Evolutionary conservation across 2,329 filamentous ascomycete genomes (phyloP), one percentile per base, ranked within the genome.

Genomic region (Ascochyta lentis): DNA sequence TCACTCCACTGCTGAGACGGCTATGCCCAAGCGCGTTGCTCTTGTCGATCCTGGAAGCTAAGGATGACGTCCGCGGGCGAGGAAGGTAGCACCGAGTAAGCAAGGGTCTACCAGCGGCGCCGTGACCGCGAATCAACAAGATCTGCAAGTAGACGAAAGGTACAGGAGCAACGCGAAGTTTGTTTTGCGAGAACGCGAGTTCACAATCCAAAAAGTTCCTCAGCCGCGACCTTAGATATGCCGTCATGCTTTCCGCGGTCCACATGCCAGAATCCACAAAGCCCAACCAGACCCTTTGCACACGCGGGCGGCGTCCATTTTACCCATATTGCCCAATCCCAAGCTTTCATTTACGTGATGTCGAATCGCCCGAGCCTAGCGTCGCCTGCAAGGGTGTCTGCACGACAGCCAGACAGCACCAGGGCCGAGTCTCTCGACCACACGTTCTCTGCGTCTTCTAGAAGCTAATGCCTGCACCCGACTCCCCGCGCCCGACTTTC

Each of bases 261-360:
- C 47, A 50, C 41, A 56, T 24, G 22, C 19, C 19, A 22, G 4
- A 16, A 6, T 8, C 37, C 37, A 39, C 37, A 5, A 39, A 23
- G 19, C 37, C 37, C 37, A 39, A 24, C 37, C 31, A 49, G 24
- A 49, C 41, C 46, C 46, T 50, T 50, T 34, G 15, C 39, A 22
- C 44, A 19, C 24, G 37, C 34, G 29, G 24, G 29, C 26, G 24
- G 29, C 26, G 27, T 45, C 27, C 39, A 41, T 24, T 56, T 50
- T 51, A 43, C 48, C 23, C 53, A 45, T 19, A 29, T 31, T 56
- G 54, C 54, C 69, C 64, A 69, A 69, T 72, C 59, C 58, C 51
- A 45, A 49, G 57, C 63, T 69, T 68, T 54, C 46, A 59, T 68
- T 72, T 70, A 70, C 66, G 58, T 72, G 60, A 67, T 69, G 62